Base-by-base conservation (phyloP, 1,139 yeast genomes). In the Geotrichum citri-aurantii region DNA sequence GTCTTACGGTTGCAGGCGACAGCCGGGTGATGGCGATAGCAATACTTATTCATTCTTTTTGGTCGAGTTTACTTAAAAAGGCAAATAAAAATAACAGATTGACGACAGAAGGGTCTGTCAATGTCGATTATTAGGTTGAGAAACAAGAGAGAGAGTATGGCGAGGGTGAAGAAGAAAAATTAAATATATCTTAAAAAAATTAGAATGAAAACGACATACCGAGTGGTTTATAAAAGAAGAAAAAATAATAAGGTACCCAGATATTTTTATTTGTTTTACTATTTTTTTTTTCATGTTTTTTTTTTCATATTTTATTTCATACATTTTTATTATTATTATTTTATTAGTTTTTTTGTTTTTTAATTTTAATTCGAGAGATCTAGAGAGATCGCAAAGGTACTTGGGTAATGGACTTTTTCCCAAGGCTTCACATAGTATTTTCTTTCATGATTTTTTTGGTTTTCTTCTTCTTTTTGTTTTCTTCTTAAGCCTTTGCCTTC, bases 21-120 rank as follows among this genome's bases (percentile, higher is more conserved):
- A 59, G 88, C 93, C 4, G 98, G 98, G 68, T 92, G 89, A 72
- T 92, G 98, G 58, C 98, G 79, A 72, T 92, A 92, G 70, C 98
- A 92, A 73, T 83, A 91, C 64, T 59, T 59, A 46, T 59, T 55
- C 51, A 52, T 50, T 26, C 58, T 47, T 12, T 47, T 40, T 54
- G 50, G 47, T 11, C 58, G 52, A 6, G 47, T 26, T 6, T 37
- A 31, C 17, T 48, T 52, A 31, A 40, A 11, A 23, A 55, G 26
- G 19, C n/a, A n/a, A n/a, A n/a, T n/a, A n/a, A n/a, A n/a, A n/a
- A n/a, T n/a, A 52, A 29, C 6, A 56, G 56, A n/a, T 54, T 54
- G 21, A 52, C 42, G 23, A 50, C 53, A 17, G 49, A 44, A 2
- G 37, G 27, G 10, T 29, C 27, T 19, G 48, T 37, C 42, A 37